Conservation (phyloP, 148 eudicot genomes). For the Rhododendron griersonianum region DNA sequence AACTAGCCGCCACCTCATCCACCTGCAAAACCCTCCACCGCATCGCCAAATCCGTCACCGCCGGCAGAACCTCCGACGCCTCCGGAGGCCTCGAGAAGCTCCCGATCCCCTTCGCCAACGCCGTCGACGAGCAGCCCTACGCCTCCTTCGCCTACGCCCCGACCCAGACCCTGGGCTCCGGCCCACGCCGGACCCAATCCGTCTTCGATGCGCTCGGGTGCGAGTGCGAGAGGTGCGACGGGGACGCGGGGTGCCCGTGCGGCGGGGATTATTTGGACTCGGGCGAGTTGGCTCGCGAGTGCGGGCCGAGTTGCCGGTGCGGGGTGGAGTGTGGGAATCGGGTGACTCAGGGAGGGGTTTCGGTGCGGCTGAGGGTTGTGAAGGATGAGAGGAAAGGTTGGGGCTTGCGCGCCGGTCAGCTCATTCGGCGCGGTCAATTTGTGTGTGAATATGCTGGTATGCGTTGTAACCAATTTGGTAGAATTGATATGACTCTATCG, state of each 20-base stretch:
- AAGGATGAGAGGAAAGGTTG: conserved; percentile 60
- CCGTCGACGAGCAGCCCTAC: conserved; percentile 51
- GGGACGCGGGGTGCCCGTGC: conserved; percentile 36
- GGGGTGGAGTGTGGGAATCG: conserved; percentile 52
- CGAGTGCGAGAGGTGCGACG: conserved; percentile 38
- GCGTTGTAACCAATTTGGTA: not conserved
- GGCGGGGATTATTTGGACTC: conserved; percentile 5
- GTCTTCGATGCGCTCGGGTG: conserved; percentile 29
- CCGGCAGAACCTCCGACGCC: conserved; percentile 57
- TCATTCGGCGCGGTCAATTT: not conserved
- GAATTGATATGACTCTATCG: not conserved
- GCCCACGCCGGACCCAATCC: conserved; percentile 7
- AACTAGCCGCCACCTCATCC: conserved; percentile 47
- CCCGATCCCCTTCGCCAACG: conserved; percentile 65
- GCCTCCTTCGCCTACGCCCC: conserved; percentile 46
- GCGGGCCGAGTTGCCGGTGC: conserved; percentile 62
- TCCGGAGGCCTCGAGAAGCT: conserved; percentile 47
- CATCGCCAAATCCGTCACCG: conserved; percentile 31
- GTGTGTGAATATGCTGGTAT: conserved; percentile 69
- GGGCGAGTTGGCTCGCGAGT: conserved; percentile 45
- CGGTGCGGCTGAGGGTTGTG: conserved; percentile 48
- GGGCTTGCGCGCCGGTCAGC: conserved; percentile 42
- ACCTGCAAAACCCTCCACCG: conserved; percentile 48
- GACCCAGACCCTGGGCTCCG: conserved; percentile 19
- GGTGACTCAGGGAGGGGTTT: conserved; percentile 51